Evolutionary conservation across 2,329 filamentous ascomycete species (phyloP).

Genomic region (Pseudopithomyces chartarum): DNA sequence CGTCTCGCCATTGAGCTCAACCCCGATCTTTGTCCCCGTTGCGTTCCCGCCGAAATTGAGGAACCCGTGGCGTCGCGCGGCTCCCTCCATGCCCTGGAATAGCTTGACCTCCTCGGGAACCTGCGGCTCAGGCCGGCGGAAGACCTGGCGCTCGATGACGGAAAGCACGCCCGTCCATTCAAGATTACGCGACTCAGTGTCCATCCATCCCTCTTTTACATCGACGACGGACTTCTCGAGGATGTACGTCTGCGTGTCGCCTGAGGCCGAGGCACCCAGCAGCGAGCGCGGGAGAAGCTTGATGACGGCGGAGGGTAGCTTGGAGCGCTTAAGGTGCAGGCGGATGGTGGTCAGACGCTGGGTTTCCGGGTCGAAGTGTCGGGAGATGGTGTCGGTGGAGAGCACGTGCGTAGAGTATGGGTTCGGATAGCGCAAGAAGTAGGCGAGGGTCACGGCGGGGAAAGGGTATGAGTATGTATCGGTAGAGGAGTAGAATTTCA

Average conservation of each 20-base stretch:
- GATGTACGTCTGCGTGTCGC: constrained; percentile 77
- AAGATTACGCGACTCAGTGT: constrained; percentile 78
- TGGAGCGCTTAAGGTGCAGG: constrained; percentile 80
- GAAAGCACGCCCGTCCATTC: constrained; percentile 82
- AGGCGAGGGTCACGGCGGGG: constrained; percentile 83
- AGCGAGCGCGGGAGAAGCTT: constrained; percentile 74
- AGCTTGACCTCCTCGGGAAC: constrained; percentile 28
- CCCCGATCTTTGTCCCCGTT: constrained; percentile 23
- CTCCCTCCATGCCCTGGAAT: constrained; percentile 38
- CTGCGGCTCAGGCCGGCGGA: constrained; percentile 54
- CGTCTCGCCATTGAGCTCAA: constrained; percentile 42
- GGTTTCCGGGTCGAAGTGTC: constrained; percentile 72
- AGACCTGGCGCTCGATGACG: constrained; percentile 77
- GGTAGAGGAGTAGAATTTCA: constrained; percentile 60
- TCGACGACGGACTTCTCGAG: constrained; percentile 81
- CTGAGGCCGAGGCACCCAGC: constrained; percentile 62
- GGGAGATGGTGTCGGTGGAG: constrained; percentile 81
- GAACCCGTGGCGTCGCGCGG: constrained; percentile 38
- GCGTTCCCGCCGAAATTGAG: constrained; percentile 30
- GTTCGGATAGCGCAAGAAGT: constrained; percentile 88
- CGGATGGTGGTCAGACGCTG: constrained; percentile 78
- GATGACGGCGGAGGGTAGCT: constrained; percentile 74
- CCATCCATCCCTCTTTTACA: constrained; percentile 81
- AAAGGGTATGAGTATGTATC: constrained; percentile 81
- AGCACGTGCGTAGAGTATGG: constrained; percentile 82